These are phyloP conservation scores for Wallacemonas sp. DNA, from an alignment of 208 protist species.

Conservation along the genomic window DNA sequence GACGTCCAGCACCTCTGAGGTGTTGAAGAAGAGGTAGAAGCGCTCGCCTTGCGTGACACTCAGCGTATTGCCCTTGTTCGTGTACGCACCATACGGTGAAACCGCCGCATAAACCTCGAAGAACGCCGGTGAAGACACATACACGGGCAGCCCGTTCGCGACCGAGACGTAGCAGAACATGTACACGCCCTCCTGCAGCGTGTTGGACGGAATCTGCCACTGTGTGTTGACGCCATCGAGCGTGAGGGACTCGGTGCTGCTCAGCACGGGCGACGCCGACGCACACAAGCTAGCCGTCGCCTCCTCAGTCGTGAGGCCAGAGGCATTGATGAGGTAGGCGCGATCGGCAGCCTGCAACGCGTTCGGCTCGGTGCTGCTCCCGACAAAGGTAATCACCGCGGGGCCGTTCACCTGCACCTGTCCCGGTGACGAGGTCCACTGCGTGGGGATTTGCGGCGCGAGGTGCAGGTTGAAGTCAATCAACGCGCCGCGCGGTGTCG, in stretches of 20 bases:
- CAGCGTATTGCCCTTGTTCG: conserved; percentile 29
- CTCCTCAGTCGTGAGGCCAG: neutral
- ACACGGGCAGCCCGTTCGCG: conserved; percentile 51
- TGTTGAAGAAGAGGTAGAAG: conserved; percentile 84
- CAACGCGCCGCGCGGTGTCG: conserved; percentile 36
- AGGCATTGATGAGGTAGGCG: conserved; percentile 55
- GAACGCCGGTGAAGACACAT: conserved; percentile 43
- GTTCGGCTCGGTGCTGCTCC: conserved; percentile 18
- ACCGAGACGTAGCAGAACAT: conserved; percentile 74
- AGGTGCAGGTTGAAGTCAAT: conserved; percentile 62
- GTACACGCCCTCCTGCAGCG: conserved; percentile 45
- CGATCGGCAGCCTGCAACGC: conserved; percentile 51
- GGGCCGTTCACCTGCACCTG: conserved; percentile 53
- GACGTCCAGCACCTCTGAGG: conserved; percentile 50
- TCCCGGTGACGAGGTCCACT: conserved; percentile 45
- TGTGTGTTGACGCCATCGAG: conserved; percentile 35
- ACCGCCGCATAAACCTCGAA: conserved; percentile 63
- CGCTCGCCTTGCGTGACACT: conserved; percentile 63
- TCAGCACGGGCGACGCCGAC: conserved; percentile 14
- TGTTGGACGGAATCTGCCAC: conserved; percentile 58
- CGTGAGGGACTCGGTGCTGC: conserved; percentile 16
- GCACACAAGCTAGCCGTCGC: conserved; percentile 4
- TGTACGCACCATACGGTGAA: conserved; percentile 74
- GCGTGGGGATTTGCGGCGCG: conserved; percentile 31
- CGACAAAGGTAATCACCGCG: conserved; percentile 62